A percentile compares a stretch with the other conserved stretches of the same genome.
Conservation (phyloP, 345 rosid genomes). For the Salix exigua region DNA sequence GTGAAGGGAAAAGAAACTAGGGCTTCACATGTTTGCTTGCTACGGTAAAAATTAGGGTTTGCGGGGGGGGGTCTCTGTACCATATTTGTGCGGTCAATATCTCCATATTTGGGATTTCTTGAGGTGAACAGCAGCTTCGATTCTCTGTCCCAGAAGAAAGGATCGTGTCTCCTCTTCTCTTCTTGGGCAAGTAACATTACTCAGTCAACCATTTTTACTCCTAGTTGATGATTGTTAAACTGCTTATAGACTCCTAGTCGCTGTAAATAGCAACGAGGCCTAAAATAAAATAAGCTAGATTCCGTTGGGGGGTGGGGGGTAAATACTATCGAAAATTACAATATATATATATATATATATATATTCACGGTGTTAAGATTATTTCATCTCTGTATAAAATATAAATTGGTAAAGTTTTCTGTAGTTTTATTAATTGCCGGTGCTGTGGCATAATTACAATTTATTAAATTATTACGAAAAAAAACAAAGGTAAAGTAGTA, state of each 20-base stretch:
- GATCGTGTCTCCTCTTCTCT: constrained; percentile 26
- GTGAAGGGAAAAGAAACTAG: background rate
- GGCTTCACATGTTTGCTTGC: background rate
- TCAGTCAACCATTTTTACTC: background rate
- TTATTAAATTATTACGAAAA: too few species aligned
- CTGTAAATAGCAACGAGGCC: background rate
- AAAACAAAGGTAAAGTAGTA: too few species aligned
- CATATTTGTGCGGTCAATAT: background rate
- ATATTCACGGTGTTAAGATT: too few species aligned
- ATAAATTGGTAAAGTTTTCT: too few species aligned
- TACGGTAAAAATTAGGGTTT: background rate
- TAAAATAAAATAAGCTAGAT: background rate
- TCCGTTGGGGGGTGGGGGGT: background rate
- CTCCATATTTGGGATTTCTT: constrained; percentile 13
- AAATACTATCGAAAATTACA: too few species aligned
- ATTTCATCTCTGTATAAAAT: too few species aligned
- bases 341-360: too few species aligned
- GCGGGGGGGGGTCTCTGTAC: background rate
- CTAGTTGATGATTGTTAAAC: background rate
- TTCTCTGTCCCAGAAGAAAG: constrained; percentile 15
- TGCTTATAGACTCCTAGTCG: background rate
- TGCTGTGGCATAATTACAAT: too few species aligned
- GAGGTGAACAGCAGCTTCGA: constrained; percentile 15
- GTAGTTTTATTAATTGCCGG: too few species aligned
- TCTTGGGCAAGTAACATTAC: constrained; percentile 11